Base-by-base conservation (phyloP, 2,329 filamentous ascomycete species). In the Grosmannia clavigera region DNA sequence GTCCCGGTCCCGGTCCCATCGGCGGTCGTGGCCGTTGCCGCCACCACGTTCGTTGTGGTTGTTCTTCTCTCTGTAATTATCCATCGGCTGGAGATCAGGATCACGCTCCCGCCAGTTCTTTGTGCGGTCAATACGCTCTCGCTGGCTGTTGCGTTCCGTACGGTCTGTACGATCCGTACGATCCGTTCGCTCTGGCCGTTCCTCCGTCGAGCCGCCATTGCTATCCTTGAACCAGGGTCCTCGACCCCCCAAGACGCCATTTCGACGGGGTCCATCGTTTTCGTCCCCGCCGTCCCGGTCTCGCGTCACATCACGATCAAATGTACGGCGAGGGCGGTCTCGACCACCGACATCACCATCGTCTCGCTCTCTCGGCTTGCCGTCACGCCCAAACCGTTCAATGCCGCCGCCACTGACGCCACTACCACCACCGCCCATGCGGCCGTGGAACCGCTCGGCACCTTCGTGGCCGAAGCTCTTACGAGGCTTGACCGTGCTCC, bases 391-490 rank as follows among this genome's bases (percentile, higher is more conserved):
- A 50, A 83, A 81, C 50, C 78, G 75, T 52, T 87, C 82, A 61
- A 76, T 73, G 70, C 57, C 52, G 54, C 76, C 55, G 22, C 38
- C 51, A 25, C 40, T 25, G 25, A n/a, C 31, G 40, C 70, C 70
- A 5, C 73, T 79, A 46, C 81, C 75, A 71, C 60, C 54, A 43
- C 55, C 59, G 53, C 61, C 82, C 81, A 85, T 84, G 61, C 82
- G 81, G 57, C 83, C 83, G 60, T 83, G 81, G 64, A 88, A 87
- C 59, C 85, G 81, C 70, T 89, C 86, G 63, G 85, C 84, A 50
- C 87, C 86, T 62, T 89, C 86, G 60, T 83, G 78, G 22, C 86
- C 84, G 68, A 88, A 85, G 68, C 84, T 90, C 76, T 87, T 88
- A 65, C 86, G 83, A 31, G 86, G 83, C 67, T 88, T 88, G 46